Base-by-base conservation (phyloP, 1,284 basidiomycete species). In the Tilletiopsis washingtonensis region DNA sequence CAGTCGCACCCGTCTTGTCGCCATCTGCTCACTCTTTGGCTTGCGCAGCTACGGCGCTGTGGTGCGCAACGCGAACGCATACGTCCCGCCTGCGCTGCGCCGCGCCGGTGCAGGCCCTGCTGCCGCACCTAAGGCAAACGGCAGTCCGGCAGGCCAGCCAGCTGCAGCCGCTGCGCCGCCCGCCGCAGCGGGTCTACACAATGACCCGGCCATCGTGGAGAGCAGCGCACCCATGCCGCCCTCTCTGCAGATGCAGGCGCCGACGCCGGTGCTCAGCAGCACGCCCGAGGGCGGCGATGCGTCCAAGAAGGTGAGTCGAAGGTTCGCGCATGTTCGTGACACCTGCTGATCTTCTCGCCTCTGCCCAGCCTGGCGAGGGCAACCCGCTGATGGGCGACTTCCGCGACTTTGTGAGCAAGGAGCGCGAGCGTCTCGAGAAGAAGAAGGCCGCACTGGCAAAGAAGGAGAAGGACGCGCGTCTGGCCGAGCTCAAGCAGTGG, bases 11-110 rank as follows among this genome's bases (percentile, higher is more conserved):
- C n/a, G n/a, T n/a, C n/a, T n/a, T n/a, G n/a, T n/a, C n/a, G n/a
- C n/a, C n/a, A n/a, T n/a, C n/a, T n/a, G n/a, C n/a, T n/a, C n/a
- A n/a, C n/a, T n/a, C n/a, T n/a, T n/a, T n/a, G n/a, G n/a, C n/a
- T n/a, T n/a, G n/a, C n/a, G n/a, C n/a, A n/a, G n/a, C n/a, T 97
- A 91, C 74, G 87, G 88, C 54, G 90, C 90, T 29, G 93, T 98
- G 36, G 84, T 88, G 42, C 85, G 93, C 51, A 80, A 83, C 41
- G 80, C 84, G 19, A 86, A 86, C 66, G 91, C 93, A 24, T 97
- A 98, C 69, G 82, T 97, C 36, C 91, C 93, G 39, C 89, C 91
- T 11, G 87, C 84, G 51, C 87, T 88, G 25, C 81, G 80, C 20
- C 71, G 85, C 56, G 69, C 72, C 3, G 66, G 67, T 37, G 63